These are phyloP conservation scores for Aspergillus thermomutatus DNA, from an alignment of 2,329 filamentous ascomycete genomes.

Conservation along the genomic window DNA sequence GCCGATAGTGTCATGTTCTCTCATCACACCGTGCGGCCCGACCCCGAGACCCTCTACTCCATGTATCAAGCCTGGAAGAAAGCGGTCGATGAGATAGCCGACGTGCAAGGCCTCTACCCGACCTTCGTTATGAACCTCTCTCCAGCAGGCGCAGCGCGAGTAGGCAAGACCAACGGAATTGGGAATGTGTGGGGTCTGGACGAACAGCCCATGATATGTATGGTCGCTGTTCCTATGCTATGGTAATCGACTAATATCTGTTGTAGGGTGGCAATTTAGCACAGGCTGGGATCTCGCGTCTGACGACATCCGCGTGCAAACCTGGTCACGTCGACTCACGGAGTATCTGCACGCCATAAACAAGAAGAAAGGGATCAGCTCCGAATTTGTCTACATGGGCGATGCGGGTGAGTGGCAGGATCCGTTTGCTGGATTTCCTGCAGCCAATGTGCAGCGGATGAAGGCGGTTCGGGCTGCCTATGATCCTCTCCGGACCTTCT, in stretches of 20 bases:
- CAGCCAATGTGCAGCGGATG: slow-evolving; percentile 35
- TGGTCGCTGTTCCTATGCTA: slow-evolving; percentile 4
- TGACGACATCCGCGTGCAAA: slow-evolving; percentile 36
- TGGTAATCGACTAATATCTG: background rate
- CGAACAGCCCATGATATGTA: slow-evolving; percentile 31
- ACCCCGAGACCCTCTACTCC: slow-evolving; percentile 26
- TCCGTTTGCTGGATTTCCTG: slow-evolving; percentile 30
- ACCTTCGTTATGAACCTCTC: slow-evolving; percentile 37
- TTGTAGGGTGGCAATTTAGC: slow-evolving; percentile 37
- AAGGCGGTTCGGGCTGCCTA: slow-evolving; percentile 27
- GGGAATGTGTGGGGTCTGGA: slow-evolving; percentile 40
- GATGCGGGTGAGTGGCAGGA: slow-evolving; percentile 40
- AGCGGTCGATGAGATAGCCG: slow-evolving; percentile 30
- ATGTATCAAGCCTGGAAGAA: slow-evolving; percentile 37
- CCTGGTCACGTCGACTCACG: slow-evolving; percentile 29
- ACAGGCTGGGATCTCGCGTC: slow-evolving; percentile 35
- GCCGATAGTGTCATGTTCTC: slow-evolving; percentile 33
- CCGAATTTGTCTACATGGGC: slow-evolving; percentile 38
- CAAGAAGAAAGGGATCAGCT: slow-evolving; percentile 25
- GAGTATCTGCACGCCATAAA: slow-evolving; percentile 32
- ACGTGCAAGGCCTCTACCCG: slow-evolving; percentile 37
- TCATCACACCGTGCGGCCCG: slow-evolving; percentile 37
- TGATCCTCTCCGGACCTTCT: slow-evolving; percentile 32
- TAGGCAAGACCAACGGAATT: slow-evolving; percentile 35
- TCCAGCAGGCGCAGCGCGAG: slow-evolving; percentile 22